A percentile compares a stretch with the other conserved stretches of the same genome.
These are phyloP conservation scores for Nepenthes alata DNA, from an alignment of 179 eudicot species.

Conservation along the genomic window DNA sequence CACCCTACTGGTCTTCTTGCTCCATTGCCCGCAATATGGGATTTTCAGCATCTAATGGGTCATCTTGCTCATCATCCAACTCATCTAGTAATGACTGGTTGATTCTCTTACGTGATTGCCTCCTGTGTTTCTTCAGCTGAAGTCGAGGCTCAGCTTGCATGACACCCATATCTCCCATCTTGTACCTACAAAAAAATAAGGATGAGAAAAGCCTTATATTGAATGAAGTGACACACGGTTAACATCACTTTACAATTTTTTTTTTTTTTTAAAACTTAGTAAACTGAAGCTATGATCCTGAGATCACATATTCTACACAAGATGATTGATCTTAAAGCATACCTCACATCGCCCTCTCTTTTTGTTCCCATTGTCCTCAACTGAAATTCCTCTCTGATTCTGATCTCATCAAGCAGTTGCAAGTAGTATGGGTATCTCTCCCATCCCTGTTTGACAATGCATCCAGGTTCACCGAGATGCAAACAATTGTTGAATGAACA, in stretches of 20 bases:
- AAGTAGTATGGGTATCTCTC: constrained; percentile 82
- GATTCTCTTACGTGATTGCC: constrained; percentile 60
- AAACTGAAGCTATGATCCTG: background rate
- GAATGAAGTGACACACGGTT: background rate
- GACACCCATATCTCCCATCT: constrained; percentile 65
- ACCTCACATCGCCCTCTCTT: constrained; percentile 87
- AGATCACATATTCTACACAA: background rate
- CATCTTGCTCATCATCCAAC: constrained; percentile 53
- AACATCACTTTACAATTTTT: background rate
- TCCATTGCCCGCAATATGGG: constrained; percentile 41
- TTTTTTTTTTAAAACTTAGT: background rate
- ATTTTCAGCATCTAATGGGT: constrained; percentile 27
- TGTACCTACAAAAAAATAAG: constrained; percentile 31
- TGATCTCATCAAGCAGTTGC: constrained; percentile 85
- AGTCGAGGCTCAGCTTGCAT: constrained; percentile 65
- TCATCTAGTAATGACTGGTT: constrained; percentile 62
- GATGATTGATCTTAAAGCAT: constrained; percentile 7
- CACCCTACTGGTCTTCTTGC: constrained; percentile 27
- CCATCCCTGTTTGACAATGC: constrained; percentile 63
- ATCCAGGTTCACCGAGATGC: constrained; percentile 88
- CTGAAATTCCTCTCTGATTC: constrained; percentile 75
- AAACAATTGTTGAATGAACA: constrained; percentile 78
- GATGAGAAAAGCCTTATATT: background rate
- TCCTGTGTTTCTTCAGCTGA: constrained; percentile 67
- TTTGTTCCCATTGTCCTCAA: constrained; percentile 87